A percentile compares a stretch with the other conserved stretches of the same genome.
phyloP scores from a whole-genome alignment of 2,329 filamentous ascomycete species.

The Mollisia scopiformis region DNA sequence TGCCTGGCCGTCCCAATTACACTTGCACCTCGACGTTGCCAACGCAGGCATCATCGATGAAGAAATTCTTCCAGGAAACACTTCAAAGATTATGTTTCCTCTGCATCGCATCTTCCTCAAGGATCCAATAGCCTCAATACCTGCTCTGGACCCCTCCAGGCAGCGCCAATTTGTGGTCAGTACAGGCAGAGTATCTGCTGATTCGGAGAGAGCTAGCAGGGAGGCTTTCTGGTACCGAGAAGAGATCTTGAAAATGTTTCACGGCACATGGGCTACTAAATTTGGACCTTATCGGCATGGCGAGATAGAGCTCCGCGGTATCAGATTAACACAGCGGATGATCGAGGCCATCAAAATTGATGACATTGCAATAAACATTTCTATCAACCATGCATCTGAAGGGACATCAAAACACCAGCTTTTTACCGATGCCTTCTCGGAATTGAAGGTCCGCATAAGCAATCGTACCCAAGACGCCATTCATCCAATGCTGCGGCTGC shows the following conservation, averaged over 20 bases:
- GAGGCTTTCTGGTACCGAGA: constrained; percentile 94
- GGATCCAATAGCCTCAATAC: constrained; percentile 78
- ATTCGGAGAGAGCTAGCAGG: constrained; percentile 74
- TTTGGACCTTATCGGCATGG: constrained; percentile 60
- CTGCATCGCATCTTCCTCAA: constrained; percentile 75
- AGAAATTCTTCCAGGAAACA: constrained; percentile 67
- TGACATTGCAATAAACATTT: constrained; percentile 71
- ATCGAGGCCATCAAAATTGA: constrained; percentile 82
- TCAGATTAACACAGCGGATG: constrained; percentile 77
- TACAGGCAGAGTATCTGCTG: constrained; percentile 75
- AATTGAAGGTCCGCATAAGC: constrained; percentile 69
- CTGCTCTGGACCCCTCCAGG: constrained; percentile 77
- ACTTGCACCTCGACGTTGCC: constrained; percentile 58
- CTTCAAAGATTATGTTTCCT: constrained; percentile 75
- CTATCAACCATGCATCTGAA: constrained; percentile 43
- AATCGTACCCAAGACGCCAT: constrained; percentile 74
- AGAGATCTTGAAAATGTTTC: constrained; percentile 71
- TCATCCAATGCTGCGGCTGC: constrained; percentile 72
- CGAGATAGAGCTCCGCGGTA: constrained; percentile 73
- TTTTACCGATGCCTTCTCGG: constrained; percentile 65
- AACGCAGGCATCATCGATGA: constrained; percentile 41
- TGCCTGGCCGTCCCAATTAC: constrained; percentile 81
- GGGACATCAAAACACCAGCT: constrained; percentile 33
- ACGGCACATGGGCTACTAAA: constrained; percentile 69
- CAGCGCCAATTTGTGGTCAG: constrained; percentile 93